Evolutionary conservation across 2,329 filamentous ascomycete genomes (phyloP).

Genomic region (Teratosphaeria destructans): DNA sequence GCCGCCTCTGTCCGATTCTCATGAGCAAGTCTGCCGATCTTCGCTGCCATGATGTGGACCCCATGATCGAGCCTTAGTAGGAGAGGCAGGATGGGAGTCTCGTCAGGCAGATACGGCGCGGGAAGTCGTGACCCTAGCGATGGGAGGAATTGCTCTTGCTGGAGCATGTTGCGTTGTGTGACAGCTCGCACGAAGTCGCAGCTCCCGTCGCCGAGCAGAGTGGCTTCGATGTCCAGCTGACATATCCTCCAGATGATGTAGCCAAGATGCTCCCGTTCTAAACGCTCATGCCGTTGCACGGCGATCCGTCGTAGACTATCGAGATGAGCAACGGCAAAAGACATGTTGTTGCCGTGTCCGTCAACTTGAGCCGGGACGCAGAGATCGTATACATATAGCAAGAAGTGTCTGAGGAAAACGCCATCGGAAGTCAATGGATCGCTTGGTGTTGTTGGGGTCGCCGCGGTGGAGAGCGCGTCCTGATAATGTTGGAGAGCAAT

Average conservation of each 20-base stretch:
- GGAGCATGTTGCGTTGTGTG: constrained; percentile 37
- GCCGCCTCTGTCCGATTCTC: constrained; percentile 28
- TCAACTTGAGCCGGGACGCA: constrained; percentile 19
- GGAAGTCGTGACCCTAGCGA: constrained; percentile 8
- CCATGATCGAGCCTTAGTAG: constrained; percentile 38
- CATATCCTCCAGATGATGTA: constrained; percentile 46
- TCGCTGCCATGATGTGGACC: constrained; percentile 34
- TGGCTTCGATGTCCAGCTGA: constrained; percentile 45
- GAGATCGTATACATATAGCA: constrained; percentile 48
- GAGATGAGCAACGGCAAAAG: constrained; percentile 36
- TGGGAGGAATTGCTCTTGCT: constrained; percentile 20
- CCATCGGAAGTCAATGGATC: constrained; percentile 45
- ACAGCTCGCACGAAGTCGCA: constrained; percentile 42
- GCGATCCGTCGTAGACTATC: constrained; percentile 42
- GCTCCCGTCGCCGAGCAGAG: constrained; percentile 41
- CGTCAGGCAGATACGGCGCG: constrained; percentile 9
- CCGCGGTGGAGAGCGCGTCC: constrained; percentile 33
- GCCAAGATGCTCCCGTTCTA: constrained; percentile 32
- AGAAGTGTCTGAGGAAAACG: constrained; percentile 47
- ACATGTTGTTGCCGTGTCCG: constrained; percentile 37
- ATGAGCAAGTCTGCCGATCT: constrained; percentile 34
- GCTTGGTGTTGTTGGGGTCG: constrained; percentile 38
- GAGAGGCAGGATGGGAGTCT: constrained; percentile 20
- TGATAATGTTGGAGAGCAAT: constrained; percentile 46
- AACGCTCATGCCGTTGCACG: constrained; percentile 36